These are phyloP conservation scores for Daldinia decipiens DNA, from an alignment of 495 filamentous ascomycete species.

Conservation along the genomic window DNA sequence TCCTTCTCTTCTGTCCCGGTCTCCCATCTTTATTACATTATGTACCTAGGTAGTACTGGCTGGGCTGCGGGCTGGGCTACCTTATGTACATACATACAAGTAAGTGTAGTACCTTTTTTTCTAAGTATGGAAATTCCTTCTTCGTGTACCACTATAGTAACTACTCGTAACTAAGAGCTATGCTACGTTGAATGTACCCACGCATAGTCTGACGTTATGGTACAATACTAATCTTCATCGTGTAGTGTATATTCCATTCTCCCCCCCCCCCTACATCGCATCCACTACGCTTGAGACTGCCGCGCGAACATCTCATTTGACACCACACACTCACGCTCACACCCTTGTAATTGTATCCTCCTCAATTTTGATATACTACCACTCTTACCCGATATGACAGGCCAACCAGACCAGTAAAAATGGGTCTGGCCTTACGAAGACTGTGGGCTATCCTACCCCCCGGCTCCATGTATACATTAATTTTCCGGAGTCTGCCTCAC, in stretches of 20 bases:
- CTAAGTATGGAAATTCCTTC: slow-evolving; percentile 18
- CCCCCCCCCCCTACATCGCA: slow-evolving; percentile 15
- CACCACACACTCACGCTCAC: slow-evolving; percentile 3
- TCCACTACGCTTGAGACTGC: slow-evolving; percentile 25
- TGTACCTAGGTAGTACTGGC: background rate
- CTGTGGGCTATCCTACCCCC: slow-evolving; percentile 3
- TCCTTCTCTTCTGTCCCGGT: slow-evolving; percentile 16
- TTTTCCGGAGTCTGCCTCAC: slow-evolving; percentile 44
- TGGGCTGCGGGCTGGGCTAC: background rate
- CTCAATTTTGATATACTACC: slow-evolving; percentile 43
- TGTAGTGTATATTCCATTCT: slow-evolving; percentile 20
- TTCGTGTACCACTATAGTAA: slow-evolving; percentile 3
- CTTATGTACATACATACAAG: too few relatives aligned
- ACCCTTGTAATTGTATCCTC: slow-evolving; percentile 31
- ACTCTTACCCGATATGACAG: slow-evolving; percentile 40
- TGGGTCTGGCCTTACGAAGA: slow-evolving; percentile 36
- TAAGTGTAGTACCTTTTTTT: slow-evolving; percentile 3
- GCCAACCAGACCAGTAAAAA: slow-evolving; percentile 20
- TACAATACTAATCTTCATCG: slow-evolving; percentile 7
- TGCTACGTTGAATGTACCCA: slow-evolving; percentile 16
- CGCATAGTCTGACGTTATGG: slow-evolving; percentile 44
- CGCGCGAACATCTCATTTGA: slow-evolving; percentile 30
- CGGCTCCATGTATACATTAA: slow-evolving; percentile 23
- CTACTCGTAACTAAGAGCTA: background rate
- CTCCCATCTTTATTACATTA: slow-evolving; percentile 18